phyloP scores from a whole-genome alignment of 305 asterid species.

The Rubia tinctorum region DNA sequence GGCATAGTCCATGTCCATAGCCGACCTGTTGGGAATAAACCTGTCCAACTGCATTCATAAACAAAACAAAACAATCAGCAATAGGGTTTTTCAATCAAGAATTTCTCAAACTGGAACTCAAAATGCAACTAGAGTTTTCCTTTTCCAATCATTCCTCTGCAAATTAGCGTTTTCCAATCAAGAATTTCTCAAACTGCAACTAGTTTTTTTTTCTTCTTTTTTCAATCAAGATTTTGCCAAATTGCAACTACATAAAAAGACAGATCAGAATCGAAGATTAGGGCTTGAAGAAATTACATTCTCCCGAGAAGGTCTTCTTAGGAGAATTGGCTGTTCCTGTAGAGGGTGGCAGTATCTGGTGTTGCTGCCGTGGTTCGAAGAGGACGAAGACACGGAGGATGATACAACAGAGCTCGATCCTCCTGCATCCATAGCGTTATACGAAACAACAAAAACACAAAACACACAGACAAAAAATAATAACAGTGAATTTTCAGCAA shows the following conservation, averaged over 20 bases:
- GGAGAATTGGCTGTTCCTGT: slow-evolving; percentile 63
- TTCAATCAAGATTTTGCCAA: background rate
- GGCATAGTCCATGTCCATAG: slow-evolving; percentile 86
- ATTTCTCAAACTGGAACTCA: background rate
- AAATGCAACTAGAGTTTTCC: too few species aligned
- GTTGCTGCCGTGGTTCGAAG: slow-evolving; percentile 51
- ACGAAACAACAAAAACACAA: slow-evolving; percentile 12
- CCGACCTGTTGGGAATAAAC: slow-evolving; percentile 92
- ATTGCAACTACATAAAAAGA: background rate
- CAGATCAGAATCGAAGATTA: background rate
- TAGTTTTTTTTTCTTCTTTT: too few species aligned
- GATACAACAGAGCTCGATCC: slow-evolving; percentile 20
- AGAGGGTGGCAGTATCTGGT: slow-evolving; percentile 59
- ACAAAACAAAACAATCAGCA: background rate
- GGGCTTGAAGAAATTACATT: slow-evolving; percentile 40
- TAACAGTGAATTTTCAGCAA: background rate
- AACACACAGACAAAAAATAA: background rate
- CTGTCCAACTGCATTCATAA: slow-evolving; percentile 59
- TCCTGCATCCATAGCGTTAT: slow-evolving; percentile 78
- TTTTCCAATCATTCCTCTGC: too few species aligned
- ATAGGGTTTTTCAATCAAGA: background rate
- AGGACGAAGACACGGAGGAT: background rate
- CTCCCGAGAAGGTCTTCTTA: slow-evolving; percentile 55
- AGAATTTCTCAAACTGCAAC: too few species aligned
- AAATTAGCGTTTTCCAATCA: too few species aligned